Base-by-base conservation (phyloP, 1,284 basidiomycete genomes). In the Fomitiporia mediterranea region DNA sequence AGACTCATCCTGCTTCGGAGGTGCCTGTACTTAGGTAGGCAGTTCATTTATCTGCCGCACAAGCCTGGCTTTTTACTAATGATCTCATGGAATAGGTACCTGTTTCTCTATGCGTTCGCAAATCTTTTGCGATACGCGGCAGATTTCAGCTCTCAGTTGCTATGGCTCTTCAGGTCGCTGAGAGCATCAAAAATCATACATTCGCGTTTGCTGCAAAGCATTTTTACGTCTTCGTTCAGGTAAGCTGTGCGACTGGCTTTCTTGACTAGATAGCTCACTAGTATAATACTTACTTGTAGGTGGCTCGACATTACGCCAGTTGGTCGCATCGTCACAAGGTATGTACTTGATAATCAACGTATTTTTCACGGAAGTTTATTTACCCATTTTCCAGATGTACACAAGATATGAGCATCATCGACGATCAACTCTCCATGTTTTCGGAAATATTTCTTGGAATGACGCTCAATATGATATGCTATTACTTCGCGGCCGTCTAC, bases 231-330 rank as follows among this genome's bases (percentile, higher is more conserved):
- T 0, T 70, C 72, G 34, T 64, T 74, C 58, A 68, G 74, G 27
- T 57, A 37, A 34, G 25, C 30, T 38, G 3, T 43, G 15, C 17
- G 58, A 2, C n/a, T 62, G n/a, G 15, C 27, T 4, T 25, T 40
- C 17, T 13, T 34, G n/a, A n/a, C n/a, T n/a, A n/a, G n/a, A n/a
- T n/a, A n/a, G n/a, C n/a, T n/a, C n/a, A n/a, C n/a, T n/a, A n/a
- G n/a, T 30, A 19, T 19, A 17, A 40, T 2, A 25, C 47, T 35
- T 11, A 52, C 44, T n/a, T 23, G 19, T 32, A 61, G 62, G 30
- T 77, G 73, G 68, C 60, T 75, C n/a, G 74, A 76, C 56, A 63
- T 65, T 9, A 74, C 72, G 4, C 75, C 75, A 0, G 68, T 73
- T 3, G 74, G 74, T 23, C 64, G 74, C 37, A 71, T 75, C 62